These are phyloP conservation scores for Oryza nivara DNA, from an alignment of 176 grass and related monocot genomes.

Conservation along the genomic window DNA sequence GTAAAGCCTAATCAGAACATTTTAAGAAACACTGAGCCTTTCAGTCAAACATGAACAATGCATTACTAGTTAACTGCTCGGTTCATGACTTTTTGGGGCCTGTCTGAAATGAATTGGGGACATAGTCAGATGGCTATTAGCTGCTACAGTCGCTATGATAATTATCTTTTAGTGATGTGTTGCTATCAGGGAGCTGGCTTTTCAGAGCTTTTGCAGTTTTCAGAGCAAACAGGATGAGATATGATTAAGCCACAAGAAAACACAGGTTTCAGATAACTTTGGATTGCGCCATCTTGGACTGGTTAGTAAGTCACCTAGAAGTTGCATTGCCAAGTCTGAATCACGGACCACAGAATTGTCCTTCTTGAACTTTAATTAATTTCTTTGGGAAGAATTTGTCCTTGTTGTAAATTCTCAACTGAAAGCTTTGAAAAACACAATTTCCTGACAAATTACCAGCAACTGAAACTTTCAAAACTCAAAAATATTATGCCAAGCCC, in stretches of 20 bases:
- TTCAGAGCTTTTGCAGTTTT: constrained; percentile 19
- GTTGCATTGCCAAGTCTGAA: neutral
- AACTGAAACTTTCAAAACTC: neutral
- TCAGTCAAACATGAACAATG: neutral
- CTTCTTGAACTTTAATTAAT: neutral
- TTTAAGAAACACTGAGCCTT: neutral
- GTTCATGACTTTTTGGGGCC: neutral
- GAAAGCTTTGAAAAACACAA: neutral
- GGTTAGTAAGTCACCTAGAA: neutral
- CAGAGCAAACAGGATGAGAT: constrained; percentile 19
- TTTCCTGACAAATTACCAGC: neutral
- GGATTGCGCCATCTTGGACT: neutral
- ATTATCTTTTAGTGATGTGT: neutral
- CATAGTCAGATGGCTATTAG: neutral
- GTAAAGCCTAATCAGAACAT: neutral
- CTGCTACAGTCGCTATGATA: neutral
- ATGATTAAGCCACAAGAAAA: neutral
- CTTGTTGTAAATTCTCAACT: neutral
- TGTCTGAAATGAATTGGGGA: neutral
- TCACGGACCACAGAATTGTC: neutral
- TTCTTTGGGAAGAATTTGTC: neutral
- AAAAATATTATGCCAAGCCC: neutral
- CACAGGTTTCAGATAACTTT: neutral
- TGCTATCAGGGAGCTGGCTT: constrained; percentile 29
- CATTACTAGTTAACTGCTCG: neutral